Evolutionary conservation across 768 basidiomycete genomes (phyloP).

Genomic region (Leccinum arenicola): DNA sequence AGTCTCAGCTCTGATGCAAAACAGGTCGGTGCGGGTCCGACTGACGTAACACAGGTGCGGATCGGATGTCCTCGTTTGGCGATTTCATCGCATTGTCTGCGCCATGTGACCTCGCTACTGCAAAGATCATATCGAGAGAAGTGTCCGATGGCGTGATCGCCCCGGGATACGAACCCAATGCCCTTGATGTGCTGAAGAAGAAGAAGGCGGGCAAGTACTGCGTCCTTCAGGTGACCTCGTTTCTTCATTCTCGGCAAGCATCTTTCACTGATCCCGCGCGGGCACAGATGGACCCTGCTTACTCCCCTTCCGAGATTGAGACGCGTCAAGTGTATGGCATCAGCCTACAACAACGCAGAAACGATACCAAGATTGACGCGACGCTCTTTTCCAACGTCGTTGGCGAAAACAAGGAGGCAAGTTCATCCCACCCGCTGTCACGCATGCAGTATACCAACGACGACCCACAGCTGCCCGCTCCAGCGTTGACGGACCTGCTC

Average conservation of each 20-base stretch:
- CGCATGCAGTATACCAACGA: neutral
- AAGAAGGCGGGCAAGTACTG: slow-evolving; percentile 99
- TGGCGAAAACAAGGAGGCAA: slow-evolving; percentile 79
- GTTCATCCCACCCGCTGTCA: slow-evolving; percentile 18
- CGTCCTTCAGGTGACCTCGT: slow-evolving; percentile 72
- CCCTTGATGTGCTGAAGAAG: slow-evolving; percentile 86
- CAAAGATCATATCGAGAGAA: slow-evolving; percentile 96
- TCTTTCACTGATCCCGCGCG: slow-evolving; percentile 6
- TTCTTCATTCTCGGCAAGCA: neutral
- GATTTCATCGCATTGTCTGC: slow-evolving; percentile 97
- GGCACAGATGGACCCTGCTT: slow-evolving; percentile 83
- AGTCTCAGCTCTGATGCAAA: too few relatives aligned
- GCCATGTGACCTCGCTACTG: slow-evolving; percentile 90
- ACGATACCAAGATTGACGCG: slow-evolving; percentile 83
- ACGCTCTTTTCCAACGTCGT: slow-evolving; percentile 86
- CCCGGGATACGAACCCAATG: slow-evolving; percentile 85
- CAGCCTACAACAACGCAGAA: slow-evolving; percentile 84
- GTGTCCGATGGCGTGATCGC: slow-evolving; percentile 99
- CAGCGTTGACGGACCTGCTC: slow-evolving; percentile 86
- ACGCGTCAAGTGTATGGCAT: slow-evolving; percentile 96
- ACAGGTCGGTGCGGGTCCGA: too few relatives aligned
- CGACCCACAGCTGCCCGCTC: slow-evolving; percentile 57
- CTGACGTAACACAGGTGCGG: slow-evolving; percentile 68
- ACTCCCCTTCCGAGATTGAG: slow-evolving; percentile 76
- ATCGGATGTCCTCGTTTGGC: slow-evolving; percentile 99